Evolutionary conservation across 1,139 yeast species (phyloP), one percentile per base, ranked within the genome.

Genomic region (Kodamaea derodonti): DNA sequence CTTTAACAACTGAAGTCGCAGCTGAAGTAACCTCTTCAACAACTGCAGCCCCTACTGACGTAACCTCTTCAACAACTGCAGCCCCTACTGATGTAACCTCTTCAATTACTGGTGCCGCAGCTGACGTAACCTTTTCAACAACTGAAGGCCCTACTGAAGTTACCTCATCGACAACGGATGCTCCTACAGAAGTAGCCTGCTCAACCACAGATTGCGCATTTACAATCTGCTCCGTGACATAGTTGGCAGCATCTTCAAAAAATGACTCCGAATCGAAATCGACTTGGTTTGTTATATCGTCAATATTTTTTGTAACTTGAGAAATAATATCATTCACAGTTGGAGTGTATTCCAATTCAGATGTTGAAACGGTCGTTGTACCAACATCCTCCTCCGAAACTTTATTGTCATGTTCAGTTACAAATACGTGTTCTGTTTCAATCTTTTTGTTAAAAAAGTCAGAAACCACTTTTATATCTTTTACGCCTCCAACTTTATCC

Each of bases 181-280:
- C 12, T 18, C 9, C 24, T 8, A 24, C 36, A 18, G 28, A 26
- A 25, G 27, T 14, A 2, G 25, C 27, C 17, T 26, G 24, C 25
- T 15, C 29, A 17, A 17, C 24, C 12, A 24, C 31, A 23, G 17
- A 22, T 7, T 14, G 18, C 12, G 43, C 28, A 28, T 35, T 38
- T 24, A 32, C 34, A 27, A 43, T 32, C 13, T 20, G 17, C 20
- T 44, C 35, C 24, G 45, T 40, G 24, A 50, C 33, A 33, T 48
- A 51, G 31, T 51, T 46, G 15, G 34, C 38, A 9, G 35, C 41
- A 24, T 43, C 43, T 11, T 41, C 36, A 5, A 53, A 46, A 26
- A 49, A 51, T 1, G 56, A 40, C 13, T 48, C 48, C 17, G 56
- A 46, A 20, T 52, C 44, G 24, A 56, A 43, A 11, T 46, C 52